Evolutionary conservation across 179 eudicot genomes (phyloP).

Genomic region (Camellia oleifera): DNA sequence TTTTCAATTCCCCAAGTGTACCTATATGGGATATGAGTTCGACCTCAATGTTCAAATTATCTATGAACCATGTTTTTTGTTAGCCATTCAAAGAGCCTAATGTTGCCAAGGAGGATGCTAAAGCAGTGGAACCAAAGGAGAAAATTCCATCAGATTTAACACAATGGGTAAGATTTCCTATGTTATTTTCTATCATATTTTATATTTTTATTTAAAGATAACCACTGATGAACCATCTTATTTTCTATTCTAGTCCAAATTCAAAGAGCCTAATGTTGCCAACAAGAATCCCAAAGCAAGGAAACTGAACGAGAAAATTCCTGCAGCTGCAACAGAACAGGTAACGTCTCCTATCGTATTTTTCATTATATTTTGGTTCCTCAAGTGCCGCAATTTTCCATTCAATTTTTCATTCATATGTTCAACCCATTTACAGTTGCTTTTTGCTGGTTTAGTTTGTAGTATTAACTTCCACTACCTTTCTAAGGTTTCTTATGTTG

Average conservation of each 20-base stretch:
- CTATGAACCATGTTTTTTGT: not conserved
- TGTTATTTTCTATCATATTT: not conserved
- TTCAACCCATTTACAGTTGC: not conserved
- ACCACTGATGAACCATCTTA: not conserved
- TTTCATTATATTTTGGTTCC: not conserved
- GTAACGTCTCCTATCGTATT: not conserved
- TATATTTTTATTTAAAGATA: not conserved
- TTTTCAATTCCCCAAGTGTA: too few species aligned
- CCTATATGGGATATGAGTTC: not conserved
- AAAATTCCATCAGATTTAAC: not conserved
- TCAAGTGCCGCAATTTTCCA: not conserved
- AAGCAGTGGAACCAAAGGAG: not conserved
- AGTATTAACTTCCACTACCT: not conserved
- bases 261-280: not conserved
- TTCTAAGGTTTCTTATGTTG: not conserved
- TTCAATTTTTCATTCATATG: not conserved
- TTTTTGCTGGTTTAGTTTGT: too few species aligned
- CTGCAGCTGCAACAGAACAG: not conserved
- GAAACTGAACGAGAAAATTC: not conserved
- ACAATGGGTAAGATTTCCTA: not conserved
- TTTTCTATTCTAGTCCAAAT: not conserved
- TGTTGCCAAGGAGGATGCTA: not conserved
- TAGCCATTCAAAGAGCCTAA: not conserved
- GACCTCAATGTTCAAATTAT: not conserved
- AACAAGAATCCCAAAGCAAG: not conserved